Evolutionary conservation across 208 protist species (phyloP).

Genomic region (Trypanosoma theileri): DNA sequence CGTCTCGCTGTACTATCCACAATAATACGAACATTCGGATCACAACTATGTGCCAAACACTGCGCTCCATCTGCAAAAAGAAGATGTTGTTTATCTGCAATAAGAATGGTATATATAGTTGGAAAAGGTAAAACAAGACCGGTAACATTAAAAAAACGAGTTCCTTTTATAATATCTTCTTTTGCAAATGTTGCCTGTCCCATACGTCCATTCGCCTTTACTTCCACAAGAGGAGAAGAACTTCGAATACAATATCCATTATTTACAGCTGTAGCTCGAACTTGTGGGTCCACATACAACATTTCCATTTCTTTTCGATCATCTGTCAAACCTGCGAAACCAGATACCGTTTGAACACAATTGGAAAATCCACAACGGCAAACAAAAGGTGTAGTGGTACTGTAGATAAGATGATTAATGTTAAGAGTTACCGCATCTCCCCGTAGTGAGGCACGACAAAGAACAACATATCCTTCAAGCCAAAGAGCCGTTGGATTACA

Average conservation of each 20-base stretch:
- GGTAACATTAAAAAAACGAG: conserved; percentile 67
- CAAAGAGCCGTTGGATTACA: conserved; percentile 64
- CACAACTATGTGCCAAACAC: conserved; percentile 85
- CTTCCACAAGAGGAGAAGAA: conserved; percentile 52
- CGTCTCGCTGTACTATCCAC: conserved; percentile 50
- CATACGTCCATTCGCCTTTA: conserved; percentile 65
- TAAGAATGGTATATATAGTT: conserved; percentile 81
- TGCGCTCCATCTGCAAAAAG: conserved; percentile 84
- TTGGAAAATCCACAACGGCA: conserved; percentile 48
- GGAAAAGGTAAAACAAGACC: conserved; percentile 81
- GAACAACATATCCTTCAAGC: conserved; percentile 57
- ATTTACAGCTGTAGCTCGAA: conserved; percentile 51
- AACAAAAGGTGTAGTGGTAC: conserved; percentile 40
- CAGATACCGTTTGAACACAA: conserved; percentile 44
- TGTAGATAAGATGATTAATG: conserved; percentile 72
- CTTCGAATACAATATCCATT: conserved; percentile 59
- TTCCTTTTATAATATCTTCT: conserved; percentile 45
- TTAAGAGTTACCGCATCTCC: conserved; percentile 67
- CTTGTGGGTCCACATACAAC: conserved; percentile 50
- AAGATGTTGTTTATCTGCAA: conserved; percentile 64
- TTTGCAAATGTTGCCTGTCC: conserved; percentile 84
- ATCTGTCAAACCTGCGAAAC: conserved; percentile 48
- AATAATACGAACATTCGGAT: conserved; percentile 82
- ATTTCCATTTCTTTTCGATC: conserved; percentile 53
- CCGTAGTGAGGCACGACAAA: conserved; percentile 36